A percentile compares a stretch with the other conserved stretches of the same genome.
phyloP scores from a whole-genome alignment of 164 flowering plant species.

The Piper betle region DNA sequence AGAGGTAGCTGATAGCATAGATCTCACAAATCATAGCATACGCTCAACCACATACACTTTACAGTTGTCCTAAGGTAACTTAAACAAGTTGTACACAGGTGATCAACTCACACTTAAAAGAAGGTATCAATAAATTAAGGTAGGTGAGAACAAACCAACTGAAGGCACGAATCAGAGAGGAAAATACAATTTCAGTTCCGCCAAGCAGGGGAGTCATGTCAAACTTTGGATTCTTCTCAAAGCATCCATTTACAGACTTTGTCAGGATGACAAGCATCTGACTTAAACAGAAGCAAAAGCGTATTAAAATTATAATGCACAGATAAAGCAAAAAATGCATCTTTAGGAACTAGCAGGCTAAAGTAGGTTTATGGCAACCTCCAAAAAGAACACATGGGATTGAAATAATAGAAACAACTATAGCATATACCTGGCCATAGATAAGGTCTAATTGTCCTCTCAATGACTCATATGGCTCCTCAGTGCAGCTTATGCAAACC shows the following conservation, averaged over 20 bases:
- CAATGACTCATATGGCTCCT: constrained; percentile 81
- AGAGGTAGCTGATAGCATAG: too few relatives aligned
- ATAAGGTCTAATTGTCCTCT: constrained; percentile 80
- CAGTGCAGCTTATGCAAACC: constrained; percentile 98
- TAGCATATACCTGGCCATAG: constrained; percentile 73
- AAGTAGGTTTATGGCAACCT: neutral
- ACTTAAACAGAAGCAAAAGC: constrained; percentile 13
- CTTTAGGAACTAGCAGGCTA: neutral
- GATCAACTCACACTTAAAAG: neutral
- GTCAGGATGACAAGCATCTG: constrained; percentile 97
- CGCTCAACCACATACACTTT: neutral
- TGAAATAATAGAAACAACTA: neutral
- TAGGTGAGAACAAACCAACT: constrained; percentile 49
- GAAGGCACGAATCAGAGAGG: constrained; percentile 91
- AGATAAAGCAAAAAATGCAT: neutral
- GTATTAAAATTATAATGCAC: neutral
- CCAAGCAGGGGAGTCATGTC: constrained; percentile 98
- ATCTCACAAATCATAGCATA: too few relatives aligned
- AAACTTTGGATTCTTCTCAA: constrained; percentile 96
- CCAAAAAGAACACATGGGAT: neutral
- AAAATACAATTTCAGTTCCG: constrained; percentile 94
- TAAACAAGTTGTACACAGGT: neutral
- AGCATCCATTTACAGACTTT: constrained; percentile 89
- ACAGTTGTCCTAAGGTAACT: neutral
- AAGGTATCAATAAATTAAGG: neutral